These are phyloP conservation scores for Xylona heveae DNA, from an alignment of 495 filamentous ascomycete genomes.

Conservation along the genomic window DNA sequence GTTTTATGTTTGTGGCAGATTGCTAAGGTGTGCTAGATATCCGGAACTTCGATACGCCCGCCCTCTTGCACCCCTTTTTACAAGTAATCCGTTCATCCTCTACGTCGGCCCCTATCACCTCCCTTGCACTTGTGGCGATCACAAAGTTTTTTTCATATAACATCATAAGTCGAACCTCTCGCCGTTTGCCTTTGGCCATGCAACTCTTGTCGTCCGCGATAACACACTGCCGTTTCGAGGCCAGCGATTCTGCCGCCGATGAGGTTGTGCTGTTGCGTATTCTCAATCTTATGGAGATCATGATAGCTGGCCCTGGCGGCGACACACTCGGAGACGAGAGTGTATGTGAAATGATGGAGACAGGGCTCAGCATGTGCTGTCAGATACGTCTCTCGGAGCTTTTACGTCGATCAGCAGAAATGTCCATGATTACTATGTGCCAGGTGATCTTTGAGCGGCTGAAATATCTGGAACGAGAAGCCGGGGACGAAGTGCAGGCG, in stretches of 20 bases:
- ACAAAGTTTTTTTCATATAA: slow-evolving; percentile 95
- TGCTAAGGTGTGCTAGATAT: slow-evolving; percentile 39
- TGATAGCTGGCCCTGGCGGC: slow-evolving; percentile 83
- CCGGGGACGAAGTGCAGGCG: slow-evolving; percentile 32
- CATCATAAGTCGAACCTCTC: slow-evolving; percentile 63
- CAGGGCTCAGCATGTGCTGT: slow-evolving; percentile 91
- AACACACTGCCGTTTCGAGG: slow-evolving; percentile 95
- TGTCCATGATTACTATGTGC: slow-evolving; percentile 96
- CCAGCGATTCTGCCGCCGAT: slow-evolving; percentile 80
- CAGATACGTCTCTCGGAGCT: slow-evolving; percentile 82
- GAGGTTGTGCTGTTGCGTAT: slow-evolving; percentile 90
- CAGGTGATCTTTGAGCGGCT: slow-evolving; percentile 90
- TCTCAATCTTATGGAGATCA: slow-evolving; percentile 91
- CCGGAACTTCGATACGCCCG: slow-evolving; percentile 67
- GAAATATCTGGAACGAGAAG: slow-evolving; percentile 57
- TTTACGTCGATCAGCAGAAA: slow-evolving; percentile 75
- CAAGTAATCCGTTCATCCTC: slow-evolving; percentile 94
- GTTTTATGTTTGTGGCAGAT: background rate
- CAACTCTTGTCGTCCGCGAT: slow-evolving; percentile 85
- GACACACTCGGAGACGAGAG: slow-evolving; percentile 86
- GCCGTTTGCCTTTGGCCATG: slow-evolving; percentile 76
- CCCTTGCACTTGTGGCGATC: slow-evolving; percentile 81
- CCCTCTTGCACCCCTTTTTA: slow-evolving; percentile 83
- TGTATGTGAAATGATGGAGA: slow-evolving; percentile 99
- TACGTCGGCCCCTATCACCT: slow-evolving; percentile 88